A percentile compares a stretch with the other conserved stretches of the same genome.
These are phyloP conservation scores for Rutstroemia sp. DNA, from an alignment of 2,329 filamentous ascomycete genomes.

Conservation along the genomic window DNA sequence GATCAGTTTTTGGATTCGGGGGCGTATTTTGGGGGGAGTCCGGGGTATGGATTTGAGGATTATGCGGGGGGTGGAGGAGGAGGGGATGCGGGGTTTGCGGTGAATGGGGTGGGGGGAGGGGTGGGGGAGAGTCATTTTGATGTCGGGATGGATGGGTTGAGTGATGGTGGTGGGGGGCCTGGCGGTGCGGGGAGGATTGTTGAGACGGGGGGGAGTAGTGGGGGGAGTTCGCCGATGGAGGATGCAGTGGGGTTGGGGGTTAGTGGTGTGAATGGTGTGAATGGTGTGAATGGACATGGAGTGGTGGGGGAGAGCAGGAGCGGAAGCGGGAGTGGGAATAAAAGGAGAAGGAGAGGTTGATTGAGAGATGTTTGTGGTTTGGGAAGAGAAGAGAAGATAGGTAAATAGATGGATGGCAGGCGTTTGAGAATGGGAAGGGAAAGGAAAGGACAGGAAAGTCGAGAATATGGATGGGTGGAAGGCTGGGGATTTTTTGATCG, in stretches of 20 bases:
- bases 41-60: constrained; percentile 13
- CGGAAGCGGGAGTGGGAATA: neutral
- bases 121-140: constrained; percentile 23
- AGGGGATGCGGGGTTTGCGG: constrained; percentile 10
- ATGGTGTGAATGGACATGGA: neutral
- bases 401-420: neutral
- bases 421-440: neutral
- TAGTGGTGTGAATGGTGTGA: neutral
- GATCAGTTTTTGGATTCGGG: constrained; percentile 42
- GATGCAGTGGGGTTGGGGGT: neutral
- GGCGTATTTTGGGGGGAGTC: constrained; percentile 33
- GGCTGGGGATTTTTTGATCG: neutral
- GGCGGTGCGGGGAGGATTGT: constrained; percentile 8
- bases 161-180: constrained; percentile 8
- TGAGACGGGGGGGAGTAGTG: constrained; percentile 17
- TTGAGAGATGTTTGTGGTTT: neutral
- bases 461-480: neutral
- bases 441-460: neutral
- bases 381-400: neutral
- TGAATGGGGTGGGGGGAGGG: constrained; percentile 7
- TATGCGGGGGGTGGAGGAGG: constrained; percentile 11
- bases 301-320: neutral
- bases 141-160: constrained; percentile 24
- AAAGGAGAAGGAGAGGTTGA: neutral
- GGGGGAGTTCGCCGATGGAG: constrained; percentile 17